Evolutionary conservation across 202 grass and related monocot genomes (phyloP).

Genomic region (Thinopyrum obtusiflorum): DNA sequence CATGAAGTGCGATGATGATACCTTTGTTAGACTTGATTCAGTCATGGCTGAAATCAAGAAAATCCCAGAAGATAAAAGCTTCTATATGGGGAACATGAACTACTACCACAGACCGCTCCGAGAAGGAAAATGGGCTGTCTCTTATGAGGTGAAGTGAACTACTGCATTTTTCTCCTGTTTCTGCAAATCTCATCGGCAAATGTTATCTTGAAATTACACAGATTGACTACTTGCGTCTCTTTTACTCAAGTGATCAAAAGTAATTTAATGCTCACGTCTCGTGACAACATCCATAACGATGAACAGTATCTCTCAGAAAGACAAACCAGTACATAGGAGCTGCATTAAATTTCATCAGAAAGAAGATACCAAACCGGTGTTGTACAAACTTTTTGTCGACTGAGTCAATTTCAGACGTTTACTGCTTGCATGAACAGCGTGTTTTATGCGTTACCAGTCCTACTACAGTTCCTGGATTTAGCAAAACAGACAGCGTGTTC

Average conservation of each 20-base stretch:
- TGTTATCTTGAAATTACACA: background rate
- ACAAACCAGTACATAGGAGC: background rate
- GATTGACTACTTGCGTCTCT: background rate
- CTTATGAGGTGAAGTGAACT: slow-evolving; percentile 64
- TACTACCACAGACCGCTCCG: slow-evolving; percentile 82
- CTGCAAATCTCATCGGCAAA: background rate
- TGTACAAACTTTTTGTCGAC: background rate
- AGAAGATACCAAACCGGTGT: background rate
- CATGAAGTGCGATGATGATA: slow-evolving; percentile 98
- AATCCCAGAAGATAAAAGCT: slow-evolving; percentile 61
- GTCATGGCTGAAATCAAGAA: slow-evolving; percentile 69
- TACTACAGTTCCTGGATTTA: background rate
- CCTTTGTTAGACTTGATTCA: slow-evolving; percentile 76
- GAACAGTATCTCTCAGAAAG: background rate
- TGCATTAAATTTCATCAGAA: background rate
- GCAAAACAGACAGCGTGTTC: background rate
- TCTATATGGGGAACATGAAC: slow-evolving; percentile 96
- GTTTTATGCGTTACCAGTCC: background rate
- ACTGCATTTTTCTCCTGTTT: background rate
- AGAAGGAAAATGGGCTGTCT: slow-evolving; percentile 90
- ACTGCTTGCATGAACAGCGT: background rate
- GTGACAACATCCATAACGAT: background rate
- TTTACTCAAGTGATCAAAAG: slow-evolving; percentile 1
- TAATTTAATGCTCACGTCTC: background rate
- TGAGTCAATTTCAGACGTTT: background rate